Percentiles rank a stretch among this genome's conserved stretches.
phyloP scores from a whole-genome alignment of 148 eudicot genomes.

The Cornus suecica region DNA sequence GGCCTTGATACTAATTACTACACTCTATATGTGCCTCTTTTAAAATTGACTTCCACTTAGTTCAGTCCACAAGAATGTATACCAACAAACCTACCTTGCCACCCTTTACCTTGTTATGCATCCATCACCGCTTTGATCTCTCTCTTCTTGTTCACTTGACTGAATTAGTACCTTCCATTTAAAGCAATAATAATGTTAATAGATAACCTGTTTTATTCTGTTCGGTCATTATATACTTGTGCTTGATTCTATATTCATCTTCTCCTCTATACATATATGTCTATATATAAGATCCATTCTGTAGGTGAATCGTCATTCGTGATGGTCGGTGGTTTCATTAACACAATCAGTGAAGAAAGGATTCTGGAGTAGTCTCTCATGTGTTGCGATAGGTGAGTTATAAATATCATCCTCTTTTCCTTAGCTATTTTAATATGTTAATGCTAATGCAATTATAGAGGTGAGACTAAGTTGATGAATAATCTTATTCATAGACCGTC shows the following conservation, averaged over 20 bases:
- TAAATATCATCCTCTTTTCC: background rate
- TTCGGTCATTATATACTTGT: background rate
- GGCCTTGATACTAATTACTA: too few relatives aligned
- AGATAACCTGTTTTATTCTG: too few relatives aligned
- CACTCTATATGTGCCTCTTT: too few relatives aligned
- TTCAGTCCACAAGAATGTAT: too few relatives aligned
- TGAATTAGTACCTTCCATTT: conserved; percentile 3
- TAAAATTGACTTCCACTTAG: too few relatives aligned
- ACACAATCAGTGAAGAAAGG: background rate
- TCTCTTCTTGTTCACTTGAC: background rate
- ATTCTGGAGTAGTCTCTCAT: conserved; percentile 1
- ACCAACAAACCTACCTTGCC: conserved; percentile 4
- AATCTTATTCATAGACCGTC: background rate
- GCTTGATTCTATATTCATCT: background rate
- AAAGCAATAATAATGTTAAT: background rate
- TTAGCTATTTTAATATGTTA: background rate
- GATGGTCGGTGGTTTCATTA: conserved; percentile 6
- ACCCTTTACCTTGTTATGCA: background rate
- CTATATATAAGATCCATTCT: too few relatives aligned
- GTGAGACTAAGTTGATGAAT: conserved; percentile 13
- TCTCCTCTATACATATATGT: background rate
- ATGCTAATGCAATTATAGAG: background rate
- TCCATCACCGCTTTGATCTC: background rate
- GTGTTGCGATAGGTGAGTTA: conserved; percentile 2
- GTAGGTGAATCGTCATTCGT: background rate